Evolutionary conservation across 2,329 filamentous ascomycete species (phyloP), one percentile per base, ranked within the genome.

Genomic region (Ceratocystis lukuohia): DNA sequence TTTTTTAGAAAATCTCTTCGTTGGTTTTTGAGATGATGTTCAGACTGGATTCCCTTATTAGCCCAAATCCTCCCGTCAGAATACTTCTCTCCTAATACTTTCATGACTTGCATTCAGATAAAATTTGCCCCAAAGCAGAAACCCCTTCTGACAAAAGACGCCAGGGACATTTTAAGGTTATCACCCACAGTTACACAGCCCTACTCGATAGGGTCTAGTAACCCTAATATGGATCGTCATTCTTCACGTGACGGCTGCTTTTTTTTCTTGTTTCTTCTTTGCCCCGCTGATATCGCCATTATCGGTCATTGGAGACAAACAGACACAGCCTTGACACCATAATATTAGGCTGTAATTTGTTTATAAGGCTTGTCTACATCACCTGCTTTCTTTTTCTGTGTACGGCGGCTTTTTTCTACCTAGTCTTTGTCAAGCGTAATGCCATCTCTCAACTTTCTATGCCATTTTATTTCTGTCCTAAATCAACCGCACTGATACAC

Each of bases 31-130:
- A 25, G 37, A 62, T 44, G 61, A 62, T 25, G 61, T 62, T 62
- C 61, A 62, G 28, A 44, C 61, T 62, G 33, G 61, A 46, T 46
- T 41, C 61, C 37, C 45, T 53, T 41, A 4, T 41, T 53, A 53
- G 48, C 2, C 8, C 22, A 28, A 53, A n/a, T 41, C 37, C 37
- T 41, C 37, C 37, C 37, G 37, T 41, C 37, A 41, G 37, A 15
- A 41, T 41, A 12, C 12, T 15, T 41, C 10, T 15, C 48, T 2
- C 25, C 10, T 28, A 15, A 2, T 15, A 28, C 8, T 15, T 12
- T 8, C 28, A n/a, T 33, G 17, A n/a, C 6, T 33, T 33, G 6
- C 48, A 53, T 33, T n/a, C 30, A 33, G 25, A 22, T 25, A 28
- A 15, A 28, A 10, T 20, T 15, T 28, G 48, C 8, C 48, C 22